phyloP scores from a whole-genome alignment of 2,329 filamentous ascomycete genomes.

The Pyrenochaeta sp. region DNA sequence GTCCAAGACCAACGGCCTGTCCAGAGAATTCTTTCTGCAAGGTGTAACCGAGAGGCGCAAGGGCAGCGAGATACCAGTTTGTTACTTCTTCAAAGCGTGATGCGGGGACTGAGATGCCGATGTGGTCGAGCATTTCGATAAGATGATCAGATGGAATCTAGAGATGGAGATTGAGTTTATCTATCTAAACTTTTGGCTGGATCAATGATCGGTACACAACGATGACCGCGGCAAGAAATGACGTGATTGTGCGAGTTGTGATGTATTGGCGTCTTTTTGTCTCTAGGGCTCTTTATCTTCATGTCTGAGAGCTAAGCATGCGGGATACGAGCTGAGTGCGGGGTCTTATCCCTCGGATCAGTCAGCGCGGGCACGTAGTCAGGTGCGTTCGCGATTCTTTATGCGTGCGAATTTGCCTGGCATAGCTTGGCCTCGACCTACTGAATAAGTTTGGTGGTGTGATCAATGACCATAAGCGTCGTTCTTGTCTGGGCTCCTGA shows the following conservation, averaged over 20 bases:
- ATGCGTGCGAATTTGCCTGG: no score
- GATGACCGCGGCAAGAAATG: background rate
- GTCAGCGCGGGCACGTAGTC: background rate
- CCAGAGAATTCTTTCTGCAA: conserved; percentile 32
- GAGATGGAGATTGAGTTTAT: background rate
- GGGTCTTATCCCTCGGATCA: background rate
- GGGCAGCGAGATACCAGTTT: conserved; percentile 33
- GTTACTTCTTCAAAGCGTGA: conserved; percentile 27
- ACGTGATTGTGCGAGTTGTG: background rate
- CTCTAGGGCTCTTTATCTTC: background rate
- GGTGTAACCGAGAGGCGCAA: conserved; percentile 36
- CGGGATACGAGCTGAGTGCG: background rate
- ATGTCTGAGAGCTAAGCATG: background rate
- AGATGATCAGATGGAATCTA: background rate
- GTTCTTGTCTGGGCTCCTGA: no score
- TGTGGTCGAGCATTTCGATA: conserved; percentile 24
- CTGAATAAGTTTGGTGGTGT: no score
- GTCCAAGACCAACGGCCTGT: conserved; percentile 24
- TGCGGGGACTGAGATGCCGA: conserved; percentile 28
- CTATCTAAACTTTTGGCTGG: background rate
- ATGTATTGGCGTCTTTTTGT: background rate
- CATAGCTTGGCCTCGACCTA: no score
- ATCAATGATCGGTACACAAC: background rate
- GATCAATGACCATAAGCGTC: no score
- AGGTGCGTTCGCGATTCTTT: background rate